Evolutionary conservation across 2,329 filamentous ascomycete species (phyloP).

Genomic region (Venturia aucupariae): DNA sequence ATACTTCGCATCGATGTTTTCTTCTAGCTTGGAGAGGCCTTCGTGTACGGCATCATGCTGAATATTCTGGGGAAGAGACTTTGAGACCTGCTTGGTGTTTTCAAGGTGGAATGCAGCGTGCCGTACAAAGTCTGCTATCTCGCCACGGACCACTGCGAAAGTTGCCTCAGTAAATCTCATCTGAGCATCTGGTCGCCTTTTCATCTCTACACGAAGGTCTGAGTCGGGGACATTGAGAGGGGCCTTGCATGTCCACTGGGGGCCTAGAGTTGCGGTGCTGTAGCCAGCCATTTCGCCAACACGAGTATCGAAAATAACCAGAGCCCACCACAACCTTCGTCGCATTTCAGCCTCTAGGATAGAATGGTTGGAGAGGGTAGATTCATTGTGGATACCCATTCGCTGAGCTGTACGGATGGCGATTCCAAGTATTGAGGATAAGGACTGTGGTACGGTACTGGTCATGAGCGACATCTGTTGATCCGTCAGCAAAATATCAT

Average conservation of each 20-base stretch:
- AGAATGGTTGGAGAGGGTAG: constrained; percentile 40
- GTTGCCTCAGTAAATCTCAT: constrained; percentile 41
- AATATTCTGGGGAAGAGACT: constrained; percentile 21
- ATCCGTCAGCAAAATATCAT: constrained; percentile 22
- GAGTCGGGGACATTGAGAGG: constrained; percentile 48
- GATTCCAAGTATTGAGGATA: constrained; percentile 54
- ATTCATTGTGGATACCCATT: constrained; percentile 53
- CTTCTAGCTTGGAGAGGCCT: constrained; percentile 32
- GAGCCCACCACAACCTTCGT: constrained; percentile 53
- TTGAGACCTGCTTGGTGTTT: constrained; percentile 35
- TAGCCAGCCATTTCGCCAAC: constrained; percentile 45
- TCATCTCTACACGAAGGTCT: constrained; percentile 35
- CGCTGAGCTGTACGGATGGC: constrained; percentile 51
- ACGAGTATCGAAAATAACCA: constrained; percentile 49
- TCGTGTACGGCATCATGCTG: constrained; percentile 17
- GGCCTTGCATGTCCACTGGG: constrained; percentile 33
- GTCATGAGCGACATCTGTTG: constrained; percentile 46
- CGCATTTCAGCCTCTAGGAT: constrained; percentile 52
- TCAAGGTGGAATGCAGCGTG: constrained; percentile 35
- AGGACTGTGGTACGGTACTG: constrained; percentile 50
- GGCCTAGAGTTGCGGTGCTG: not conserved
- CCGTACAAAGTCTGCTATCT: constrained; percentile 34
- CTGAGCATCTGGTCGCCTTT: constrained; percentile 32
- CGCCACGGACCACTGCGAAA: constrained; percentile 35
- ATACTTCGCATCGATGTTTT: constrained; percentile 33